Evolutionary conservation across 73 alveolate genomes (phyloP), one percentile per base, ranked within the genome.

Genomic region (Paramecium sexaurelia): DNA sequence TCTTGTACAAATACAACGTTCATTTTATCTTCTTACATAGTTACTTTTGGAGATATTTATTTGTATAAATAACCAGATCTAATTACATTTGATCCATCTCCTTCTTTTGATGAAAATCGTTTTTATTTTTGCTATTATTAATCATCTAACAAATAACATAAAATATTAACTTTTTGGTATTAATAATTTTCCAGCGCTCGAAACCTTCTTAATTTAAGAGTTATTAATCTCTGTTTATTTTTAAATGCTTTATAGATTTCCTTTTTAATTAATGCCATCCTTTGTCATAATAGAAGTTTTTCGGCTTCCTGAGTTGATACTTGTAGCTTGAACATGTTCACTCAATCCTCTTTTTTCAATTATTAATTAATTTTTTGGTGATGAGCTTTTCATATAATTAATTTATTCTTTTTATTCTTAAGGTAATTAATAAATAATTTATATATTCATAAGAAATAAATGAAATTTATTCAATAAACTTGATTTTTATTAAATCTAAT

Each of bases 51-150:
- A 29, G 83, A 61, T 6, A 61, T 61, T 32, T 61, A 61, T 32
- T 61, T 61, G 9, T 61, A 61, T 26, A 61, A 61, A n/a, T 61
- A 61, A 29, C 83, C 83, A 26, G 39, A 32, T 32, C 43, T 61
- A 26, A 61, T 61, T 61, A 32, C 26, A 61, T 61, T 26, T 32
- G 7, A 32, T 29, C 83, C 43, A 61, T 61, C 83, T 24, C 83
- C 83, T 32, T 61, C 83, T 61, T 32, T 61, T 61, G 83, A 61
- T 61, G 83, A 61, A 61, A 61, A 61, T 61, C 83, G 39, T 61
- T 61, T 61, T 26, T 26, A 32, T 61, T 61, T 61, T 29, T 26
- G n/a, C 8, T 61, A 29, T 61, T 61, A 19, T 26, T 29, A 61
- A 26, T 61, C 83, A 29, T 10, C 83, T 29, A 61, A 29, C 19